Evolutionary conservation across 805 yeast species (phyloP), one percentile per base, ranked within the genome.

Genomic region (Ogataea pini): DNA sequence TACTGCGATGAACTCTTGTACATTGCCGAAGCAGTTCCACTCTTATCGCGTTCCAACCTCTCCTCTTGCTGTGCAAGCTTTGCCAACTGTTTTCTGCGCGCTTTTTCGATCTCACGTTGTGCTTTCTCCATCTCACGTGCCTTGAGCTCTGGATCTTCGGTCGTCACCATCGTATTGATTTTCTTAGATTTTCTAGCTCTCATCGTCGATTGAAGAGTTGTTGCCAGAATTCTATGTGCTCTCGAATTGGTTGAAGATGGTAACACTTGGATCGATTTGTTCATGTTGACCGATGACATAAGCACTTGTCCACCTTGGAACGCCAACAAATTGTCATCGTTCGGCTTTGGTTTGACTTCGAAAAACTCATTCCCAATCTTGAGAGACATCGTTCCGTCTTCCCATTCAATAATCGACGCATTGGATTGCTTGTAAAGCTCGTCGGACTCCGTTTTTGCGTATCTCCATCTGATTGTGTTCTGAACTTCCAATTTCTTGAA

Each of bases 401-500:
- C 85, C 99, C 99, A 94, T 65, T 89, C 86, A 29, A 94, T 78
- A 48, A 92, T 82, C 62, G 91, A 89, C 4, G 97, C 84, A 63
- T 94, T 94, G 8, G 96, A 85, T 64, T 90, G 96, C 58, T 87
- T 87, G 60, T 80, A 79, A 55, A 91, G 81, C 52, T 85, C 89
- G 36, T 82, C 83, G 45, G 76, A 72, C n/a, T 78, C 79, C 51
- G 82, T 83, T 49, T 85, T 80, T 13, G 89, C 85, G 66, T 91
- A 92, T 68, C 96, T 81, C 99, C 99, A 94, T 62, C 99, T 80
- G 28, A 94, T 75, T 0, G 97, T 89, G 65, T 90, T 92, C 32
- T 61, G 58, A 19, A 61, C 36, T 44, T 64, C 64, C 41, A 64
- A 48, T 38, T 63, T 64, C 40, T 64, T 63, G 49, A 66, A 66